Conservation (phyloP, 2,329 filamentous ascomycete species). For the Fusarium sp. region DNA sequence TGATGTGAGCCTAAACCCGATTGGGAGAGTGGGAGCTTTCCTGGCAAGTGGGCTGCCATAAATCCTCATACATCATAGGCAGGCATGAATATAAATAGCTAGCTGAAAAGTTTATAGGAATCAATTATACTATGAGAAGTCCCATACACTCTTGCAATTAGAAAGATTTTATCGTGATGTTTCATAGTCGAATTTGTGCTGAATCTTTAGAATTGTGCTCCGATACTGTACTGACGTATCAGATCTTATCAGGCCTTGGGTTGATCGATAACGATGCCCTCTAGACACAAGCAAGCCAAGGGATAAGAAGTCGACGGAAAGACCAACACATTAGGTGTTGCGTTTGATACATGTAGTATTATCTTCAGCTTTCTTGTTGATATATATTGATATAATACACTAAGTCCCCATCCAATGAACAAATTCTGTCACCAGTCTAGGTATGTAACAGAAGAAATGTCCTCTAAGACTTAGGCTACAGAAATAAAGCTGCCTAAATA, state of each 20-base stretch:
- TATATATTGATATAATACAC: not conserved
- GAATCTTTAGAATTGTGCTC: not conserved
- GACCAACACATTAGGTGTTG: not conserved
- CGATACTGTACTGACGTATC: not conserved
- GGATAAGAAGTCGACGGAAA: not conserved
- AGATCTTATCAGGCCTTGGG: not conserved
- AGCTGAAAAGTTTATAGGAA: not conserved
- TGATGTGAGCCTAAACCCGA: constrained; percentile 40
- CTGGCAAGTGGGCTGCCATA: not conserved
- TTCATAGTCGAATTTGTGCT: not conserved
- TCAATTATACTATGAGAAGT: not conserved
- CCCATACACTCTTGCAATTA: not conserved
- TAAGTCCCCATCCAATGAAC: not conserved
- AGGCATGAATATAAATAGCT: not conserved
- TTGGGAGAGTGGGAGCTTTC: constrained; percentile 32
- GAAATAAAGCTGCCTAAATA: too few relatives aligned
- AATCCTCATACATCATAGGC: not conserved
- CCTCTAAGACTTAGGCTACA: too few relatives aligned
- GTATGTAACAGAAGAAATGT: too few relatives aligned
- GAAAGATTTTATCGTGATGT: not conserved
- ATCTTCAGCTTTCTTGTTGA: not conserved
- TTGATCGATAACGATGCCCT: not conserved
- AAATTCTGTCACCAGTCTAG: not conserved
- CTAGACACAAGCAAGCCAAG: not conserved
- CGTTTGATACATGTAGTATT: not conserved